Percentiles rank a stretch among this genome's conserved stretches.
Evolutionary conservation across 2,329 filamentous ascomycete species (phyloP).

Genomic region (Talaromyces sp.): DNA sequence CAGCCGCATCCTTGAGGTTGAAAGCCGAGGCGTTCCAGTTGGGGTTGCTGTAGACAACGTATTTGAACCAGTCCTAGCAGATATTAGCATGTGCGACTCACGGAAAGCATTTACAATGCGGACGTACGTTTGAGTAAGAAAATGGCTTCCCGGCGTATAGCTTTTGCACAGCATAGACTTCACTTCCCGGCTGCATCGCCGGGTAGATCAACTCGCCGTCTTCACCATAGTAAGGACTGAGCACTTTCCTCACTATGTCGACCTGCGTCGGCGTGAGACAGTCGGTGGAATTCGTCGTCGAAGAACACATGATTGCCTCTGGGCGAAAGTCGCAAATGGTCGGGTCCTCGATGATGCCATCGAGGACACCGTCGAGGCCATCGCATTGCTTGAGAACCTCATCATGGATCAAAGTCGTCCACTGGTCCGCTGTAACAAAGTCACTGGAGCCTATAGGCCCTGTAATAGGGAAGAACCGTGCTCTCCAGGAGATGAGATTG

Average conservation of each 20-base stretch:
- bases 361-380: conserved; percentile 24
- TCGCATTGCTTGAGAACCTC: conserved; percentile 35
- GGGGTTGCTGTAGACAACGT: conserved; percentile 5
- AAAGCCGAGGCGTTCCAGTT: conserved; percentile 2
- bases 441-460: not conserved
- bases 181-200: conserved; percentile 31
- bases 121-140: not conserved
- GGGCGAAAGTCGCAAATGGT: conserved; percentile 13
- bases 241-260: not conserved
- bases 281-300: not conserved
- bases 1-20: not conserved
- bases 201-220: conserved; percentile 27
- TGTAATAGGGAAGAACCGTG: conserved; percentile 15
- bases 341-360: conserved; percentile 35
- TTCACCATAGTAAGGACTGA: not conserved
- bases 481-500: conserved; percentile 41
- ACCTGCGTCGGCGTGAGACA: conserved; percentile 1
- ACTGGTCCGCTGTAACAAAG: conserved; percentile 14
- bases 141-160: conserved; percentile 44
- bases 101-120: not conserved
- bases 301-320: not conserved
- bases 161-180: conserved; percentile 20
- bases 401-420: conserved; percentile 25
- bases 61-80: conserved; percentile 1
- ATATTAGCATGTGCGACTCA: not conserved